phyloP scores from a whole-genome alignment of 352 stramenopile genomes.

The Globisporangium yorkense region DNA sequence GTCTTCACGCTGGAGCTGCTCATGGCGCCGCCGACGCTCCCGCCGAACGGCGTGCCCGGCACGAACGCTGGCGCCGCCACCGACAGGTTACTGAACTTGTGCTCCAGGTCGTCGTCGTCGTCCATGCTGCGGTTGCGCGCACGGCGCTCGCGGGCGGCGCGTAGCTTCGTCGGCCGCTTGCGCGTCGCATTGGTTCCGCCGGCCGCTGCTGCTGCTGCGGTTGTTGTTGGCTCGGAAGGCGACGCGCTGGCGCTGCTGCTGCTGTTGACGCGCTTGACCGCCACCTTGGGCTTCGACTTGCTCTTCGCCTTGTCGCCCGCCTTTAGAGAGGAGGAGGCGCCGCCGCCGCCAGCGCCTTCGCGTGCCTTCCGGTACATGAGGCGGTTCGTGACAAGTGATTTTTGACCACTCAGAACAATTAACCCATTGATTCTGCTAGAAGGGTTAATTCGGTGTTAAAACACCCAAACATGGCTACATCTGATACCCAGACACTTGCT shows the following conservation, averaged over 20 bases:
- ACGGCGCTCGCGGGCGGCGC: constrained; percentile 49
- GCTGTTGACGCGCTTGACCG: constrained; percentile 9
- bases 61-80: constrained; percentile 53
- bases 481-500: too few species aligned
- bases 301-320: constrained; percentile 8
- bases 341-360: neutral
- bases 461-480: too few species aligned
- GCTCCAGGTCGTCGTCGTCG: constrained; percentile 51
- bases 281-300: constrained; percentile 11
- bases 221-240: neutral
- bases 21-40: constrained; percentile 2
- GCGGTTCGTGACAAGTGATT: neutral
- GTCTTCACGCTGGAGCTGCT: neutral
- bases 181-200: constrained; percentile 1
- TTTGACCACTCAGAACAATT: neutral
- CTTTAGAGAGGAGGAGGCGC: neutral
- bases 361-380: constrained; percentile 10
- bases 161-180: constrained; percentile 43
- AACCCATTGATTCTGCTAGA: neutral
- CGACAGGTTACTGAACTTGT: constrained; percentile 57
- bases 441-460: neutral
- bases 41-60: constrained; percentile 16
- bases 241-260: neutral
- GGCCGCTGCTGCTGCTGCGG: neutral
- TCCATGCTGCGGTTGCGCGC: constrained; percentile 51